These are phyloP conservation scores for Sclerotinia glacialis DNA, from an alignment of 2,329 filamentous ascomycete species.

Conservation along the genomic window DNA sequence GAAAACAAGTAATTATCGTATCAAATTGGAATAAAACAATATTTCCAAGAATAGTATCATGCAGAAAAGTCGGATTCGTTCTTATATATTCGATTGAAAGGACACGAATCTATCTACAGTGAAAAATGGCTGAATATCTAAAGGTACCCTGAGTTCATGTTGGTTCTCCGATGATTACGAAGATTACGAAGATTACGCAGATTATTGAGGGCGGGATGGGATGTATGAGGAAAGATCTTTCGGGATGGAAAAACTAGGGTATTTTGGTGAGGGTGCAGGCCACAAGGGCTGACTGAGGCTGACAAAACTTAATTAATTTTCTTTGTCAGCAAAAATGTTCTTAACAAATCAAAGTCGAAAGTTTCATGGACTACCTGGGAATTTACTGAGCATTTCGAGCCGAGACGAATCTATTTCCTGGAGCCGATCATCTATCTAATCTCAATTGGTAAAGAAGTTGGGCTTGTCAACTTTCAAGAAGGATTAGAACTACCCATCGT, in stretches of 20 bases:
- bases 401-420: background rate
- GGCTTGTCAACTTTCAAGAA: background rate
- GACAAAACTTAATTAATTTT: slow-evolving; percentile 23
- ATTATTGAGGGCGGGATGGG: too few relatives aligned
- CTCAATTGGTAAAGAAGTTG: background rate
- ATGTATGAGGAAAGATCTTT: background rate
- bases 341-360: slow-evolving; percentile 10
- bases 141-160: background rate
- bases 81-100: background rate
- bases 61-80: background rate
- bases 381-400: background rate
- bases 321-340: slow-evolving; percentile 27
- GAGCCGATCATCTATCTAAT: background rate
- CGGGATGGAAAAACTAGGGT: background rate
- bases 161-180: background rate
- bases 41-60: background rate
- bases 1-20: too few relatives aligned
- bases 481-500: background rate
- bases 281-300: slow-evolving; percentile 21
- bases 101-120: background rate
- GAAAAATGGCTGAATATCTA: background rate
- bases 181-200: background rate
- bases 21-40: background rate
- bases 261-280: background rate
- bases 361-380: background rate